Conservation (phyloP, 257 asterid genomes). For the Haberlea rhodopensis region DNA sequence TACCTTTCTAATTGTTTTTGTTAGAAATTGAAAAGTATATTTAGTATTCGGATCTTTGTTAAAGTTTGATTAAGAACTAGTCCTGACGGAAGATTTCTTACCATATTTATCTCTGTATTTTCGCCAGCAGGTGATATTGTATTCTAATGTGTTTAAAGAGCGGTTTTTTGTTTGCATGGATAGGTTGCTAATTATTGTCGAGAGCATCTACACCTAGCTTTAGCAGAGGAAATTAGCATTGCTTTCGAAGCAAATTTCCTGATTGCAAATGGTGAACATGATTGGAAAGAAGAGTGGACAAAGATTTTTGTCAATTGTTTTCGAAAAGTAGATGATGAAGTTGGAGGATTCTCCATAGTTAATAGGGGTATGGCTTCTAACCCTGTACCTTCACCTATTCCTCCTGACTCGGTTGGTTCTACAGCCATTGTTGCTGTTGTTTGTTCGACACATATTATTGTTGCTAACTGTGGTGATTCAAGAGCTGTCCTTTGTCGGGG, state of each 20-base stretch:
- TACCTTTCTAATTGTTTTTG: neutral
- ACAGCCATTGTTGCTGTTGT: conserved; percentile 27
- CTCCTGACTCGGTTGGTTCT: conserved; percentile 25
- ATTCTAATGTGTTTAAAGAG: neutral
- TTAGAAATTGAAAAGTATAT: no score
- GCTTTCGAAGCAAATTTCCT: neutral
- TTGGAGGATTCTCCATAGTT: conserved; percentile 7
- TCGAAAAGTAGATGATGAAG: conserved; percentile 23
- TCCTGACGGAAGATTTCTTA: neutral
- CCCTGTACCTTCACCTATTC: neutral
- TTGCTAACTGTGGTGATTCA: conserved; percentile 30
- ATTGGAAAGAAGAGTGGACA: conserved; percentile 20
- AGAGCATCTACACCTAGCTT: conserved; percentile 21
- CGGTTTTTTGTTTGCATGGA: neutral
- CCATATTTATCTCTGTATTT: neutral
- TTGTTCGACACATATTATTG: conserved; percentile 23
- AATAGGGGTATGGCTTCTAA: neutral
- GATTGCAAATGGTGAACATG: neutral
- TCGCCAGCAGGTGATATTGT: neutral
- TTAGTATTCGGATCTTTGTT: no score
- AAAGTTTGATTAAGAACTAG: neutral
- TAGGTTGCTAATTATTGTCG: conserved; percentile 28
- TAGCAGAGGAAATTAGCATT: conserved; percentile 23
- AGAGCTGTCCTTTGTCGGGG: conserved; percentile 30
- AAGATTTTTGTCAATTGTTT: conserved; percentile 20